phyloP scores from a whole-genome alignment of 1,139 yeast genomes.

The Hemisphaericaspora subhashii region DNA sequence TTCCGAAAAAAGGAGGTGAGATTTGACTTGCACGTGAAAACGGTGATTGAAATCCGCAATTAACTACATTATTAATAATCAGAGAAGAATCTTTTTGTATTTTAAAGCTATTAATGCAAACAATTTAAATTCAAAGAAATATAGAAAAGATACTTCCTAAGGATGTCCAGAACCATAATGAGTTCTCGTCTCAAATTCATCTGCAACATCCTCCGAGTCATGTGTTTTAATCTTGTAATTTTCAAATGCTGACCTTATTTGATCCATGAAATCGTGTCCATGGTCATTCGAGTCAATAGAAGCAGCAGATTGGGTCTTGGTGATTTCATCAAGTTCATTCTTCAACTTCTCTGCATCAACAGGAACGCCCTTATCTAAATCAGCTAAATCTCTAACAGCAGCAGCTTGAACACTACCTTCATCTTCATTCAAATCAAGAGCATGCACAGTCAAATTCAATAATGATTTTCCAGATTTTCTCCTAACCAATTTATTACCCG shows the following conservation, averaged over 20 bases:
- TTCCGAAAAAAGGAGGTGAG: slow-evolving; percentile 1
- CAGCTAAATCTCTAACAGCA: slow-evolving; percentile 18
- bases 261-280: slow-evolving; percentile 43
- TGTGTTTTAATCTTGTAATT: slow-evolving; percentile 41
- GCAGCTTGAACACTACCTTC: slow-evolving; percentile 34
- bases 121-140: too few relatives aligned
- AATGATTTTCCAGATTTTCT: slow-evolving; percentile 73
- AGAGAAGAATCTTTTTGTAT: neutral
- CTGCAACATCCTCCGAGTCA: slow-evolving; percentile 45
- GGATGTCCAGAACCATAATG: too few relatives aligned
- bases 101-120: too few relatives aligned
- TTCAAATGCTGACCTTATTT: slow-evolving; percentile 55
- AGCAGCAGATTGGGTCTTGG: slow-evolving; percentile 34
- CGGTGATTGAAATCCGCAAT: neutral
- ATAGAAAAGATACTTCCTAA: too few relatives aligned
- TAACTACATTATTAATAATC: too few relatives aligned
- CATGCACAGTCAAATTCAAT: slow-evolving; percentile 63
- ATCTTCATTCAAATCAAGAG: slow-evolving; percentile 66
- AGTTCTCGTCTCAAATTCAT: slow-evolving; percentile 57
- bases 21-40: neutral
- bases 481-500: slow-evolving; percentile 50
- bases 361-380: slow-evolving; percentile 20
- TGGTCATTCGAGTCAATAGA: slow-evolving; percentile 34
- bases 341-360: slow-evolving; percentile 20
- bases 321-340: slow-evolving; percentile 27